Conservation (phyloP, 768 basidiomycete genomes). For the Favolaschia claudopus region DNA sequence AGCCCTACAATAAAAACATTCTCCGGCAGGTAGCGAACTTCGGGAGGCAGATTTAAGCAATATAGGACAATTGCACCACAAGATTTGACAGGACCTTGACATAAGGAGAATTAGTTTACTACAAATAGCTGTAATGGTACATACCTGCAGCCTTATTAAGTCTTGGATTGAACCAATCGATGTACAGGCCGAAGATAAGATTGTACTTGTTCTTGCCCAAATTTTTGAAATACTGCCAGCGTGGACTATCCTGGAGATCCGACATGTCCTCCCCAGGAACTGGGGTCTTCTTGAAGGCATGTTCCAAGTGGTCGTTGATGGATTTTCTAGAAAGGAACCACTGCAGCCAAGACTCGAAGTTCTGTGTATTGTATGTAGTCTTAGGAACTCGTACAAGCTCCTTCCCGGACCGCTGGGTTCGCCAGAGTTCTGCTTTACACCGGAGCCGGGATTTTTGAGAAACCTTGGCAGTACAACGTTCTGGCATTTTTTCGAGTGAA, state of each 20-base stretch:
- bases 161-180: constrained; percentile 37
- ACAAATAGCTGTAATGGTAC: too few relatives aligned
- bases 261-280: too few relatives aligned
- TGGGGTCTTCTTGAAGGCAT: too few relatives aligned
- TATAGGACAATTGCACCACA: constrained; percentile 26
- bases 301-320: too few relatives aligned
- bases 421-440: constrained; percentile 17
- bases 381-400: constrained; percentile 8
- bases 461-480: constrained; percentile 13
- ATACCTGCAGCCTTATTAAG: constrained; percentile 31
- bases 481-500: constrained; percentile 8
- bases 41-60: constrained; percentile 37
- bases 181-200: constrained; percentile 30
- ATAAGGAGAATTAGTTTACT: too few relatives aligned
- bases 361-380: constrained; percentile 19
- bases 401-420: constrained; percentile 15
- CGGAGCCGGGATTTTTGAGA: constrained; percentile 5
- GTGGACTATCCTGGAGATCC: constrained; percentile 13
- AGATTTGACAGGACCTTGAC: too few relatives aligned
- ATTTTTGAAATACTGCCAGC: constrained; percentile 12
- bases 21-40: constrained; percentile 30
- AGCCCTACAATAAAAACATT: constrained; percentile 36
- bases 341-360: too few relatives aligned
- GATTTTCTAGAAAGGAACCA: too few relatives aligned
- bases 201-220: constrained; percentile 11